Evolutionary conservation across 768 basidiomycete species (phyloP).

Genomic region (Clathrus columnatus): DNA sequence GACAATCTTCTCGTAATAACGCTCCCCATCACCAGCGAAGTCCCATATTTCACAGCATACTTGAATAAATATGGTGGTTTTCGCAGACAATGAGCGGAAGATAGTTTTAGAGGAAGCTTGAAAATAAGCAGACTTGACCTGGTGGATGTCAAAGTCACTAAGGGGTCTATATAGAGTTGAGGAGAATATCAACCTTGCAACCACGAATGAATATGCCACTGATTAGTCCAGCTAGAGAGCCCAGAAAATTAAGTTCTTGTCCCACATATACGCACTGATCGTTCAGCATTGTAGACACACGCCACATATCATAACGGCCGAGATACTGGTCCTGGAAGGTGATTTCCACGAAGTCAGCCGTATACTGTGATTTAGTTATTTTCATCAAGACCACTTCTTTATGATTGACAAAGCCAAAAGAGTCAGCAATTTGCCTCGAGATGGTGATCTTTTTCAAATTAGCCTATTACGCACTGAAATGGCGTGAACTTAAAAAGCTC

Average conservation of each 20-base stretch:
- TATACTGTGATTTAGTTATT: slow-evolving; percentile 55
- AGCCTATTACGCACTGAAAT: not conserved
- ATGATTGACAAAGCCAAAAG: slow-evolving; percentile 62
- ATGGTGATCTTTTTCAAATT: slow-evolving; percentile 53
- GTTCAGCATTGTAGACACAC: slow-evolving; percentile 72
- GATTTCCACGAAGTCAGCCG: slow-evolving; percentile 78
- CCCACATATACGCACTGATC: slow-evolving; percentile 75
- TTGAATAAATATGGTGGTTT: slow-evolving; percentile 90
- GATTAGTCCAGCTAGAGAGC: slow-evolving; percentile 74
- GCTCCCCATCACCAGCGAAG: slow-evolving; percentile 92
- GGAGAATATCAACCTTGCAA: slow-evolving; percentile 39
- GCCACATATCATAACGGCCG: slow-evolving; percentile 96
- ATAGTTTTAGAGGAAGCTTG: slow-evolving; percentile 80
- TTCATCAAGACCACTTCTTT: slow-evolving; percentile 65
- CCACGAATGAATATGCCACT: slow-evolving; percentile 66
- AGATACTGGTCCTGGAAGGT: slow-evolving; percentile 93
- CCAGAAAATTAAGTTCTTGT: slow-evolving; percentile 81
- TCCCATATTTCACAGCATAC: slow-evolving; percentile 96
- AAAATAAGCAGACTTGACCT: slow-evolving; percentile 79
- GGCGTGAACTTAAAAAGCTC: slow-evolving; percentile 2
- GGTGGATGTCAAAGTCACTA: slow-evolving; percentile 4
- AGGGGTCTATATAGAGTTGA: not conserved
- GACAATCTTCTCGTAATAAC: slow-evolving; percentile 95
- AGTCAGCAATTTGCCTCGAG: slow-evolving; percentile 61
- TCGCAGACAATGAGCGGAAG: slow-evolving; percentile 85